phyloP scores from a whole-genome alignment of 345 rosid species.

The Clarkia xantiana region DNA sequence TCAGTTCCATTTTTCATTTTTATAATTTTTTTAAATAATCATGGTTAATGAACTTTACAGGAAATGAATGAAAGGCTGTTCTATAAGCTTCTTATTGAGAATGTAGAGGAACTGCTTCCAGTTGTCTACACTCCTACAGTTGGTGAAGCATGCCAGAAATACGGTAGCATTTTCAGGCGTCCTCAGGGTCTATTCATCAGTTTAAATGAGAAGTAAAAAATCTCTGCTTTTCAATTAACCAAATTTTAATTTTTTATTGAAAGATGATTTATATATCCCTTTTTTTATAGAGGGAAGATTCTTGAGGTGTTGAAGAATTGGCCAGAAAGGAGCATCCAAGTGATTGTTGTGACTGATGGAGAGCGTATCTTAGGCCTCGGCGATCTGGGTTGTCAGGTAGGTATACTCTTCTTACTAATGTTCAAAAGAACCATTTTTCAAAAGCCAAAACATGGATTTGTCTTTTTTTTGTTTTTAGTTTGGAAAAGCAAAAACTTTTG shows the following conservation, averaged over 20 bases:
- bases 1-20: no score
- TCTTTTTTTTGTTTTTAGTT: no score
- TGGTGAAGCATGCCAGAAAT: conserved; percentile 97
- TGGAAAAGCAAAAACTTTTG: no score
- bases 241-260: neutral
- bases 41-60: conserved; percentile 21
- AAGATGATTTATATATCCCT: neutral
- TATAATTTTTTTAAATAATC: neutral
- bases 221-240: no score
- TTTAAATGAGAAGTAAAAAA: conserved; percentile 68
- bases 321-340: conserved; percentile 90
- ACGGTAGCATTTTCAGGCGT: conserved; percentile 89
- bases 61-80: conserved; percentile 76
- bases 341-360: conserved; percentile 93
- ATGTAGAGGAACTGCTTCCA: conserved; percentile 93
- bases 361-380: conserved; percentile 94
- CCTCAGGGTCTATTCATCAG: conserved; percentile 97
- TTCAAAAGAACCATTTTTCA: neutral
- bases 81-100: conserved; percentile 78
- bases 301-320: conserved; percentile 85
- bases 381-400: conserved; percentile 95
- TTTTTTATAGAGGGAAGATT: conserved; percentile 53
- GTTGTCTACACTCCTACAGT: conserved; percentile 95
- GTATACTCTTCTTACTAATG: neutral
- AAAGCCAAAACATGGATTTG: no score